Evolutionary conservation across 176 grass and related monocot species (phyloP), one percentile per base, ranked within the genome.

Genomic region (Chloris gayana): DNA sequence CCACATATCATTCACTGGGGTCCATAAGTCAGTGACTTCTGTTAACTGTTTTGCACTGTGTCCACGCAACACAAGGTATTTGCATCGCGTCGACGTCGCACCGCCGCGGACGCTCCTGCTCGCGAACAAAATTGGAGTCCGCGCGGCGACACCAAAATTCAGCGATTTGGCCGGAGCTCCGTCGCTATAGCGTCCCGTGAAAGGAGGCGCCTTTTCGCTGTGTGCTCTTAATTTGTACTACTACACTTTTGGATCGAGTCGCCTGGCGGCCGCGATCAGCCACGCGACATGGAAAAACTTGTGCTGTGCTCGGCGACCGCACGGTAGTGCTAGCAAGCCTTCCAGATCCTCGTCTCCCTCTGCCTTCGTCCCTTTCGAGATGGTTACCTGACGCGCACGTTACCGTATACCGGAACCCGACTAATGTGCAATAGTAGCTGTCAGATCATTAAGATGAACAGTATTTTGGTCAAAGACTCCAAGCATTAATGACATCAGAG

Each of bases 301-400:
- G 63, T 79, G 76, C 26, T 45, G 29, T 38, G 19, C 29, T 34
- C 39, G 12, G 62, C 21, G 76, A 67, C 63, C 45, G 30, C 51
- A 29, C 61, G 29, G n/a, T n/a, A 2, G 3, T 13, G 2, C n/a
- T n/a, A n/a, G 27, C 29, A 47, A 70, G 78, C 70, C 64, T 70
- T 19, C 12, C 2, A 25, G 72, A 70, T 53, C 49, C 37, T 67
- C 8, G n/a, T n/a, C n/a, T n/a, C n/a, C n/a, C n/a, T n/a, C n/a
- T n/a, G n/a, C n/a, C n/a, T n/a, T n/a, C n/a, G n/a, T n/a, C n/a
- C n/a, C n/a, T n/a, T n/a, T n/a, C n/a, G n/a, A n/a, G n/a, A 3
- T 38, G 68, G 24, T 82, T 77, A 18, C 79, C 73, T 65, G 14
- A 33, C 77, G 14, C 64, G 79, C 73, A 87, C 73, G 85, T 79